phyloP scores from a whole-genome alignment of 164 flowering plant genomes.

The Annona cherimola region DNA sequence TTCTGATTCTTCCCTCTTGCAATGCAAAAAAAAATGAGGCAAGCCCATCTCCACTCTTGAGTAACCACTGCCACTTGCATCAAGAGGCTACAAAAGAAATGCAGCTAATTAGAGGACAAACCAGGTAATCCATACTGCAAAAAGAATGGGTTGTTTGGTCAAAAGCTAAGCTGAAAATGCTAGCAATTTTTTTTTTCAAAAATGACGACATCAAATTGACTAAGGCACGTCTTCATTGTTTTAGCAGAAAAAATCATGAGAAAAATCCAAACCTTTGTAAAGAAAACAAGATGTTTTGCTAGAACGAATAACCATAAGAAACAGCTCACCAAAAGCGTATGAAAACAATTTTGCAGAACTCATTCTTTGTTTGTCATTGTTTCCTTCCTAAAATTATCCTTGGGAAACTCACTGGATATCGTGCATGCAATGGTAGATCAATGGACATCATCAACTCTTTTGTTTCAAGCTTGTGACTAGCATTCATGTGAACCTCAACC shows the following conservation, averaged over 20 bases:
- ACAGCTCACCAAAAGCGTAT: neutral
- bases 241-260: no score
- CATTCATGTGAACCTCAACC: constrained; percentile 67
- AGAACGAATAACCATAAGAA: neutral
- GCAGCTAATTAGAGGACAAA: neutral
- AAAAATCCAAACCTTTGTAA: neutral
- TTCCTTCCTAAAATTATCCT: neutral
- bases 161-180: no score
- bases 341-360: neutral
- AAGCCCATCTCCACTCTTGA: constrained; percentile 42
- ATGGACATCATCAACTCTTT: constrained; percentile 37
- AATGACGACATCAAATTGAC: no score
- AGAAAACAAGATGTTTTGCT: neutral
- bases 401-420: constrained; percentile 65
- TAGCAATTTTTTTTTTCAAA: no score
- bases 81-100: constrained; percentile 56
- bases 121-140: neutral
- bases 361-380: neutral
- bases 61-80: constrained; percentile 41
- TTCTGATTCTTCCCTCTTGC: constrained; percentile 12
- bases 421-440: constrained; percentile 77
- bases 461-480: constrained; percentile 23
- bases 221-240: no score
- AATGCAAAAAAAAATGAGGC: constrained; percentile 49
- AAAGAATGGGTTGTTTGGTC: no score